Evolutionary conservation across 1,284 basidiomycete genomes (phyloP), one percentile per base, ranked within the genome.

Genomic region (Naganishia cerealis): DNA sequence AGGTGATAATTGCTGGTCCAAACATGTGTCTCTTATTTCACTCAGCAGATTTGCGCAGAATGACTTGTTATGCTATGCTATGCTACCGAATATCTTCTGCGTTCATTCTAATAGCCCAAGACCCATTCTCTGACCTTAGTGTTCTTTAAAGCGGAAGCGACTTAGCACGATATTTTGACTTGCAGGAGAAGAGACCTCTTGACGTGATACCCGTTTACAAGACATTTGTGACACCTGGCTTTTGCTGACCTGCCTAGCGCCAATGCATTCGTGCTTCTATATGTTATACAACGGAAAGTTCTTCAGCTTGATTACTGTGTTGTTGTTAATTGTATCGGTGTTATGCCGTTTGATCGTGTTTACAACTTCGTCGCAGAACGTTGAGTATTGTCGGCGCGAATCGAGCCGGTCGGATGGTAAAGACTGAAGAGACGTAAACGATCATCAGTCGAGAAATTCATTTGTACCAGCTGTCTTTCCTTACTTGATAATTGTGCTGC

Each of bases 401-500:
- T 65, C 67, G 13, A 39, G 36, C 40, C 46, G 40, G 21, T 53
- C 33, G 18, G 56, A 56, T 6, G 61, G 53, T 18, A 69, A 59
- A 3, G 52, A 39, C 68, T 66, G 43, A 16, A 46, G 48, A 57
- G 33, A 40, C 29, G 24, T 5, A 43, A 21, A n/a, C 4, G 21
- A 38, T 40, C 12, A 38, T 46, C 12, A 57, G 24, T 10, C 39
- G 36, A 65, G 9, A 16, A 62, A 46, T 39, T 26, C 10, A 24
- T 1, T 33, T 5, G 5, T 21, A 36, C n/a, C 16, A 42, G 9
- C 5, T 29, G 24, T 16, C 5, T 9, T 8, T 15, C 68, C 74
- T 52, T 62, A 76, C 76, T 67, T 75, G 70, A 40, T 76, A 71
- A 56, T 75, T 75, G 3, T 70, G 66, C 16, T 74, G 68, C 65